These are phyloP conservation scores for Purpureocillium takamizusanense DNA, from an alignment of 2,329 filamentous ascomycete genomes.

Conservation along the genomic window DNA sequence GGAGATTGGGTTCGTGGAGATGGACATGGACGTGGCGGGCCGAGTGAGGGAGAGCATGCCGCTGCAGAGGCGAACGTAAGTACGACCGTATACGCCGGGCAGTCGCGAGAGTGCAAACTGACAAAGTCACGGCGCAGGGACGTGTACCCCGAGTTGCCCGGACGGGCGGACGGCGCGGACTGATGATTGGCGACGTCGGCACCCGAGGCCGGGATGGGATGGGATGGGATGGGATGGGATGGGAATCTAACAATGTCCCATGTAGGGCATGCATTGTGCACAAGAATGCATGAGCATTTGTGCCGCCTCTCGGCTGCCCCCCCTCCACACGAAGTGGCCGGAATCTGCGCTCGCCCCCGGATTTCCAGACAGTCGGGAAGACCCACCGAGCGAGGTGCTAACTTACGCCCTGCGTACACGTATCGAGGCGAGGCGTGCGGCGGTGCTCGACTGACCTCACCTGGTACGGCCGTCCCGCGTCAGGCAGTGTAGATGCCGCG, in stretches of 20 bases:
- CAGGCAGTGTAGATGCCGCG: too few species aligned
- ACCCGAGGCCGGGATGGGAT: too few species aligned
- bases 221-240: too few species aligned
- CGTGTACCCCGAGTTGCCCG: neutral
- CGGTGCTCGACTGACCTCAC: too few species aligned
- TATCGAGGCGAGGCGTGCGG: too few species aligned
- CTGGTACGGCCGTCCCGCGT: too few species aligned
- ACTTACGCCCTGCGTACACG: too few species aligned
- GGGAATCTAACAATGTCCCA: too few species aligned
- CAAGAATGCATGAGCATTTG: neutral
- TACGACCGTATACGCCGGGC: conserved; percentile 9
- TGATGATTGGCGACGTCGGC: too few species aligned
- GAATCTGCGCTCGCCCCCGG: neutral
- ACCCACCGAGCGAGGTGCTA: conserved; percentile 1
- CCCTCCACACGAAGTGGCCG: neutral
- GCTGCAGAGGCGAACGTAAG: conserved; percentile 41
- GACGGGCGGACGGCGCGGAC: too few species aligned
- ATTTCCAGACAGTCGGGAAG: neutral
- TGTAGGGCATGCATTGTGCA: neutral
- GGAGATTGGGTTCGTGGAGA: conserved; percentile 45
- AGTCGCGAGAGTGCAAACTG: neutral
- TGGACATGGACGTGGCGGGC: conserved; percentile 38
- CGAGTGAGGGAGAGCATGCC: conserved; percentile 44
- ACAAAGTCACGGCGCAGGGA: neutral
- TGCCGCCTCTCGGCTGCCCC: neutral